Evolutionary conservation across 2,329 filamentous ascomycete species (phyloP).

Genomic region (Fusarium oxysporum): DNA sequence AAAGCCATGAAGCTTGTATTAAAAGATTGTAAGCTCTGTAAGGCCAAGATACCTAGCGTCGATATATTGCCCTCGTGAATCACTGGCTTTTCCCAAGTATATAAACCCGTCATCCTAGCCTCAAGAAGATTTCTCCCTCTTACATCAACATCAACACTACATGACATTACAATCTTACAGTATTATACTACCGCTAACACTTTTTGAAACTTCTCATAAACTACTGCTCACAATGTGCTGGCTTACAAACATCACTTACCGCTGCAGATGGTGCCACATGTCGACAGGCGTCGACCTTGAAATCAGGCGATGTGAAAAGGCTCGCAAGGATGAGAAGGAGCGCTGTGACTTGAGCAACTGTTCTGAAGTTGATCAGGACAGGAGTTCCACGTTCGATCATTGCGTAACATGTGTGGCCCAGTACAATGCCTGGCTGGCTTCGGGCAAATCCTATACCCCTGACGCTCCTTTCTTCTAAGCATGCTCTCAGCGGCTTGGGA

Average conservation of each 20-base stretch:
- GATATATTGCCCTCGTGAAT: accelerated
- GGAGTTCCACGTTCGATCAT: background rate
- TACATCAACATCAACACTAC: no score
- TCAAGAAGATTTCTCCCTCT: no score
- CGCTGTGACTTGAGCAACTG: background rate
- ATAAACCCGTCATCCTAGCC: background rate
- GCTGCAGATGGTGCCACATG: background rate
- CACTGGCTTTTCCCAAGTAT: background rate
- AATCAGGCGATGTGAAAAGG: background rate
- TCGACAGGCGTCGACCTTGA: background rate
- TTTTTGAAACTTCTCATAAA: no score
- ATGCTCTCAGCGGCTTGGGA: accelerated
- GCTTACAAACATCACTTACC: background rate
- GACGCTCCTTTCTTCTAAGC: background rate
- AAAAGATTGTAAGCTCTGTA: no score
- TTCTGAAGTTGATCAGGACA: background rate
- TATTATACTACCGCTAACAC: background rate
- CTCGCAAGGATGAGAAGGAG: background rate
- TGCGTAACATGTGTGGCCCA: background rate
- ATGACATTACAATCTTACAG: background rate
- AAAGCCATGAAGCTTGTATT: no score
- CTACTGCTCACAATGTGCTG: background rate
- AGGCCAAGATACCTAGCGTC: accelerated
- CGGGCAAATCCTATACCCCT: background rate
- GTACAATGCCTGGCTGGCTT: background rate